Conservation (phyloP, 1,284 basidiomycete genomes). For the Sanghuangporus sanghuang region DNA sequence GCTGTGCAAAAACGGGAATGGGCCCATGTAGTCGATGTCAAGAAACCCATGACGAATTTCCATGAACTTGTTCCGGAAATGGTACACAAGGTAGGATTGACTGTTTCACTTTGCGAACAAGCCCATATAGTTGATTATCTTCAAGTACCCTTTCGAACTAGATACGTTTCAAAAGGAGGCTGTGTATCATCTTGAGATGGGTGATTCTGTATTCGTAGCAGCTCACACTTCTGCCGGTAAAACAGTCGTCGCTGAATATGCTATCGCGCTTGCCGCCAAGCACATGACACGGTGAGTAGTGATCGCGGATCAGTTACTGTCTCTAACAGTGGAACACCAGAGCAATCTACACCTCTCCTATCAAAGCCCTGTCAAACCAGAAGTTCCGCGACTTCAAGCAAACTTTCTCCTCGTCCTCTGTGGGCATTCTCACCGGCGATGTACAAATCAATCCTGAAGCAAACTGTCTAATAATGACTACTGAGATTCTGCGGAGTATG, state of each 20-base stretch:
- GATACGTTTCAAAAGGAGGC: conserved; percentile 97
- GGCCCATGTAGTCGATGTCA: conserved; percentile 96
- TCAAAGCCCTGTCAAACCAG: conserved; percentile 98
- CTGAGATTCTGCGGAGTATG: conserved; percentile 99
- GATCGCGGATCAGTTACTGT: conserved; percentile 14
- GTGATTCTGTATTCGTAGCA: conserved; percentile 97
- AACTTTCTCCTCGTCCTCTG: conserved; percentile 87
- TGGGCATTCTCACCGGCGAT: conserved; percentile 97
- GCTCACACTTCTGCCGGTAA: conserved; percentile 99
- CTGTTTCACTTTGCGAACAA: background rate
- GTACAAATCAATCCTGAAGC: conserved; percentile 99
- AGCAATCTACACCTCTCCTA: conserved; percentile 98
- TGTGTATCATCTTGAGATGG: conserved; percentile 95
- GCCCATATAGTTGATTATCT: conserved; percentile 20
- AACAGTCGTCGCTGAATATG: conserved; percentile 98
- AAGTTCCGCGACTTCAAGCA: conserved; percentile 99
- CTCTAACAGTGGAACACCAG: conserved; percentile 28
- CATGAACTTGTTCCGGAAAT: conserved; percentile 84
- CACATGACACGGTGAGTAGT: conserved; percentile 89
- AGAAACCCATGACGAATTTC: conserved; percentile 86
- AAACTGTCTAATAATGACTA: conserved; percentile 96
- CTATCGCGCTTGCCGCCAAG: conserved; percentile 92
- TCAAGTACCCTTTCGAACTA: conserved; percentile 80
- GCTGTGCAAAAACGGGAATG: conserved; percentile 83
- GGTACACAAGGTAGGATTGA: conserved; percentile 62